phyloP scores from a whole-genome alignment of 805 yeast species.

The Candida hungchunana region DNA sequence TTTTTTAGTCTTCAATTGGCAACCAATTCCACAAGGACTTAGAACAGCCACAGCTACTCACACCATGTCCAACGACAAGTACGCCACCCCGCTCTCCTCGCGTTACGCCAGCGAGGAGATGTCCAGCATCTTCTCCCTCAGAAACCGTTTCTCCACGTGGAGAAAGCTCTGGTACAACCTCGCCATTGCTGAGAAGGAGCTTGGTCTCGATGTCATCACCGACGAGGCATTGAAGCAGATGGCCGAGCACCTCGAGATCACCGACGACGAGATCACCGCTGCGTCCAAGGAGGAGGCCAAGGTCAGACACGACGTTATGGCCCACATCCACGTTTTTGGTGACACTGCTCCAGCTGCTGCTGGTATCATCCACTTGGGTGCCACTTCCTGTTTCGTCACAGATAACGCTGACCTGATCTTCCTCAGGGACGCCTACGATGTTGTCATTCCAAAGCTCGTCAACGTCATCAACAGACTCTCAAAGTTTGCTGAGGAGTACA shows the following conservation, averaged over 20 bases:
- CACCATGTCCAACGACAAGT: conserved; percentile 52
- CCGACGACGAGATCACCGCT: conserved; percentile 87
- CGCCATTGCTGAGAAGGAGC: conserved; percentile 92
- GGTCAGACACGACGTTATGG: conserved; percentile 99
- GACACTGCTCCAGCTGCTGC: conserved; percentile 92
- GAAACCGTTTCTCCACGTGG: conserved; percentile 97
- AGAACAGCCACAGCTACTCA: background rate
- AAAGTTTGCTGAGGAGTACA: conserved; percentile 84
- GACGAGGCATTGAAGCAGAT: conserved; percentile 91
- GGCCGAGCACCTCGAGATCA: conserved; percentile 69
- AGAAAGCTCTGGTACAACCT: conserved; percentile 94
- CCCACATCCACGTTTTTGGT: conserved; percentile 96
- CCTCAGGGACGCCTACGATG: conserved; percentile 91
- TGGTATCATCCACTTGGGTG: conserved; percentile 97
- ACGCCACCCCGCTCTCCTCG: conserved; percentile 90
- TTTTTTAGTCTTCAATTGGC: background rate
- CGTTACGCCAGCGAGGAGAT: conserved; percentile 98
- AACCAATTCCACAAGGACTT: too few species aligned
- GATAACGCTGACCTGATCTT: conserved; percentile 98
- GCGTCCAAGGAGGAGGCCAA: conserved; percentile 94
- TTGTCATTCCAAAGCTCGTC: conserved; percentile 90
- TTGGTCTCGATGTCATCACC: conserved; percentile 79
- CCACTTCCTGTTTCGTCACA: conserved; percentile 96
- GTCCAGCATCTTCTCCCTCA: conserved; percentile 86
- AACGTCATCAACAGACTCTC: conserved; percentile 90